Conservation (phyloP, 805 yeast genomes). For the Wickerhamomyces alni region DNA sequence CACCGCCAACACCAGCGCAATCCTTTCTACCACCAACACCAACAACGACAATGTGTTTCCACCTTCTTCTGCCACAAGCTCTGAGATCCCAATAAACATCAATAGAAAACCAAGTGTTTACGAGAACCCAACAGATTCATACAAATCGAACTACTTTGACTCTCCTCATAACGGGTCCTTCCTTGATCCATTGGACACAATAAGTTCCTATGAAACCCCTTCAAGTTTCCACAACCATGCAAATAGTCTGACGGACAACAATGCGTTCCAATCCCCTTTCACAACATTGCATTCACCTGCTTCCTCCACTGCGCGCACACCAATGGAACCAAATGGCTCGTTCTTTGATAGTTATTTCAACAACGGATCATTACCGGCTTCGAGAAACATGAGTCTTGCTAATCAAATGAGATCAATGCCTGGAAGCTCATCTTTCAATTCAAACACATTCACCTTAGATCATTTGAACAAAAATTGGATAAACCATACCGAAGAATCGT, state of each 20-base stretch:
- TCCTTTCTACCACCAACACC: too few species aligned
- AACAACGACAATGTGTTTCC: too few species aligned
- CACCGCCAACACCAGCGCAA: background rate
- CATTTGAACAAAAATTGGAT: background rate
- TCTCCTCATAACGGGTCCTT: constrained; percentile 21
- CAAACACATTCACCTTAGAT: constrained; percentile 5
- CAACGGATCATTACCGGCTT: constrained; percentile 3
- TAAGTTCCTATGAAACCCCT: constrained; percentile 22
- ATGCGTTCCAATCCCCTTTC: constrained; percentile 14
- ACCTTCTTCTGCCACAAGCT: background rate
- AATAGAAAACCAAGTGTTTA: background rate
- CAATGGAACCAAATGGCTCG: constrained; percentile 15
- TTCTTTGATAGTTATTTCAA: constrained; percentile 21
- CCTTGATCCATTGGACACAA: constrained; percentile 22
- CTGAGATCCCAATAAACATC: constrained; percentile 6
- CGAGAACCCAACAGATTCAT: background rate
- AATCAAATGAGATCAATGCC: constrained; percentile 21
- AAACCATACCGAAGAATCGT: background rate
- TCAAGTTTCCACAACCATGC: constrained; percentile 14
- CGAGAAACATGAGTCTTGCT: constrained; percentile 14
- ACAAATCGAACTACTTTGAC: constrained; percentile 15
- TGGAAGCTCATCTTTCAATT: constrained; percentile 8
- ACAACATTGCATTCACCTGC: constrained; percentile 18
- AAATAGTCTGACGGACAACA: constrained; percentile 12
- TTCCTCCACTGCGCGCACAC: constrained; percentile 21